phyloP scores from a whole-genome alignment of 768 basidiomycete species.

The Fomitopsis pulvina region DNA sequence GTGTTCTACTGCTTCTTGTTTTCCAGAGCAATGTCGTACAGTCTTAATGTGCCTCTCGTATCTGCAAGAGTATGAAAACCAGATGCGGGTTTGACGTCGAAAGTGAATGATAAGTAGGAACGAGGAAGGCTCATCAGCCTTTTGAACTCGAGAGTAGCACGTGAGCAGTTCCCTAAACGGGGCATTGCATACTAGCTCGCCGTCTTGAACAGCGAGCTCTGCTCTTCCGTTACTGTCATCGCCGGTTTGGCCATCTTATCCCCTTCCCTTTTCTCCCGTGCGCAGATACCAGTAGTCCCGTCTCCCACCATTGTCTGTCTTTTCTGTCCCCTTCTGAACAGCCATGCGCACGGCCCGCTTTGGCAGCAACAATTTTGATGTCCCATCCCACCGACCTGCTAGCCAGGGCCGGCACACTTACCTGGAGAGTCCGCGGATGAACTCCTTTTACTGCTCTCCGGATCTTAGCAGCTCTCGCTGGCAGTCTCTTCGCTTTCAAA shows the following conservation, averaged over 20 bases:
- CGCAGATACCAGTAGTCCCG: not conserved
- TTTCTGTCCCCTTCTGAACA: not conserved
- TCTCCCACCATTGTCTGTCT: slow-evolving; percentile 1
- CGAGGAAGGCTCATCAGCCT: too few relatives aligned
- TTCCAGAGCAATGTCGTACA: too few relatives aligned
- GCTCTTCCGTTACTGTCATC: not conserved
- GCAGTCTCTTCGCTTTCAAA: not conserved
- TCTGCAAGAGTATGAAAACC: too few relatives aligned
- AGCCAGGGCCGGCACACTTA: not conserved
- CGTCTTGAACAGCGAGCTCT: not conserved
- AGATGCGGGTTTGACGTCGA: too few relatives aligned
- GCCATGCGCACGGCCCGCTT: slow-evolving; percentile 1
- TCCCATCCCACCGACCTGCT: not conserved
- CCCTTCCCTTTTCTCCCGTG: not conserved
- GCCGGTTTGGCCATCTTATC: not conserved
- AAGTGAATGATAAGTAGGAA: too few relatives aligned
- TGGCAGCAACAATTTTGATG: not conserved
- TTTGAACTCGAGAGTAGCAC: too few relatives aligned
- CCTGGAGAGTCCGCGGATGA: not conserved
- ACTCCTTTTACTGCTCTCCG: not conserved
- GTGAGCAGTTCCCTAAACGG: not conserved
- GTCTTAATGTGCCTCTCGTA: too few relatives aligned
- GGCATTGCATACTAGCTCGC: not conserved
- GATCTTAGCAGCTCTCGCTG: not conserved
- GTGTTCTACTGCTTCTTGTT: too few relatives aligned